Evolutionary conservation across 768 basidiomycete species (phyloP).

Genomic region (Amanita rimosa): DNA sequence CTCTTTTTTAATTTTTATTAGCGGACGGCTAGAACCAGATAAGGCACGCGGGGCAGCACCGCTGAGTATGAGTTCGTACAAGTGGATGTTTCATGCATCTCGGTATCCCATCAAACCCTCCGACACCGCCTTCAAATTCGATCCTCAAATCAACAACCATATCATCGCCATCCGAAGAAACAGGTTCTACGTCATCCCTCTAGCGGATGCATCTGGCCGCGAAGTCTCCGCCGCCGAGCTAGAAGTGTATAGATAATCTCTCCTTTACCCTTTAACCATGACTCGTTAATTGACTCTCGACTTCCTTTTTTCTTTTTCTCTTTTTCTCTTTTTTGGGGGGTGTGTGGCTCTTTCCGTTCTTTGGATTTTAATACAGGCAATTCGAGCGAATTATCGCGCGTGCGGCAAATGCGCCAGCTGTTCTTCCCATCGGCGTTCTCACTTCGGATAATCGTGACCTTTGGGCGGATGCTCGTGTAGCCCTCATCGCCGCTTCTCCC

Average conservation of each 20-base stretch:
- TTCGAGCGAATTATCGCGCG: slow-evolving; percentile 56
- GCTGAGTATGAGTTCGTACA: slow-evolving; percentile 88
- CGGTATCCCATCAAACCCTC: slow-evolving; percentile 77
- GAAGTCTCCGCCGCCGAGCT: slow-evolving; percentile 75
- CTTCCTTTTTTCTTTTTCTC: no score
- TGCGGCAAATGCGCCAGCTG: slow-evolving; percentile 35
- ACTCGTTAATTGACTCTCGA: neutral
- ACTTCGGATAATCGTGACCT: slow-evolving; percentile 83
- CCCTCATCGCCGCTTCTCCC: slow-evolving; percentile 47
- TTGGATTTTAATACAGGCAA: slow-evolving; percentile 31
- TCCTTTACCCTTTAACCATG: neutral
- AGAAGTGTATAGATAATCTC: slow-evolving; percentile 39
- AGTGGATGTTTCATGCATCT: slow-evolving; percentile 95
- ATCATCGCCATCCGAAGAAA: slow-evolving; percentile 88
- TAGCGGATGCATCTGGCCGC: slow-evolving; percentile 47
- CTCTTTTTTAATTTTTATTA: no score
- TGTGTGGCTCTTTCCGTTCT: slow-evolving; percentile 1
- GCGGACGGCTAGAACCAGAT: slow-evolving; percentile 79
- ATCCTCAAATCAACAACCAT: slow-evolving; percentile 67
- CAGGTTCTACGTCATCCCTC: slow-evolving; percentile 77
- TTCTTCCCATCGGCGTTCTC: slow-evolving; percentile 63
- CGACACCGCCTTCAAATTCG: slow-evolving; percentile 79
- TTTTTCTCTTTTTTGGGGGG: no score
- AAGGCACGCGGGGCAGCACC: slow-evolving; percentile 62
- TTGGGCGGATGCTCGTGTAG: slow-evolving; percentile 70